Evolutionary conservation across 768 basidiomycete species (phyloP).

Genomic region (Termitomyces heimii): DNA sequence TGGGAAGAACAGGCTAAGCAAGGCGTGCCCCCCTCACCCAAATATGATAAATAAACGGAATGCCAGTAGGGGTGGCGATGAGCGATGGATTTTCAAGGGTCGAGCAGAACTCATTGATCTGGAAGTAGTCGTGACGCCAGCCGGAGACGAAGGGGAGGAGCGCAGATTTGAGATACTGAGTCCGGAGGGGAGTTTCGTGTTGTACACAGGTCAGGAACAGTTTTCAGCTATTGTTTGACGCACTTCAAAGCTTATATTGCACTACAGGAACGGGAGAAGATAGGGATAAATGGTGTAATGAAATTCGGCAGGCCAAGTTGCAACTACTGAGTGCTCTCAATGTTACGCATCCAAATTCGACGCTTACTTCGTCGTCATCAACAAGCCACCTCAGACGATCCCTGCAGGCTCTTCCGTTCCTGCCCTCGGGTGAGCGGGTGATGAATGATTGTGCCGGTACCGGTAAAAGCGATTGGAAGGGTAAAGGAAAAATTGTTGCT

Average conservation of each 20-base stretch:
- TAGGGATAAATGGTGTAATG: constrained; percentile 58
- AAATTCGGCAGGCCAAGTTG: constrained; percentile 65
- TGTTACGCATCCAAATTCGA: constrained; percentile 71
- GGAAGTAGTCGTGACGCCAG: constrained; percentile 58
- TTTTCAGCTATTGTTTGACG: background rate
- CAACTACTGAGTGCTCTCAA: constrained; percentile 67
- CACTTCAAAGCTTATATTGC: background rate
- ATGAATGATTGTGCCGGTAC: constrained; percentile 18
- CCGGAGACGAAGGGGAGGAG: constrained; percentile 44
- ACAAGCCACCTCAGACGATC: constrained; percentile 70
- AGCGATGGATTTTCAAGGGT: constrained; percentile 72
- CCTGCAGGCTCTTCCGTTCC: constrained; percentile 68
- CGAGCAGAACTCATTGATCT: constrained; percentile 64
- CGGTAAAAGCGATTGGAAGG: constrained; percentile 11
- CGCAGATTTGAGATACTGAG: constrained; percentile 67
- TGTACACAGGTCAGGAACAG: constrained; percentile 54
- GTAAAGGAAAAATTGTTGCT: constrained; percentile 12
- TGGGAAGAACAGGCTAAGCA: constrained; percentile 11
- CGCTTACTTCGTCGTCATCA: constrained; percentile 71
- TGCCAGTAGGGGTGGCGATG: constrained; percentile 44
- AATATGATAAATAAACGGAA: constrained; percentile 26
- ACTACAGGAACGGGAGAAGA: constrained; percentile 45
- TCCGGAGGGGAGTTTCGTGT: constrained; percentile 70
- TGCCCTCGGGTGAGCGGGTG: constrained; percentile 44
- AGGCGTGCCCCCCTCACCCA: constrained; percentile 23